Percentiles rank a stretch among this genome's conserved stretches.
These are phyloP conservation scores for Aphanomyces invadans DNA, from an alignment of 352 stramenopile genomes.

Conservation along the genomic window DNA sequence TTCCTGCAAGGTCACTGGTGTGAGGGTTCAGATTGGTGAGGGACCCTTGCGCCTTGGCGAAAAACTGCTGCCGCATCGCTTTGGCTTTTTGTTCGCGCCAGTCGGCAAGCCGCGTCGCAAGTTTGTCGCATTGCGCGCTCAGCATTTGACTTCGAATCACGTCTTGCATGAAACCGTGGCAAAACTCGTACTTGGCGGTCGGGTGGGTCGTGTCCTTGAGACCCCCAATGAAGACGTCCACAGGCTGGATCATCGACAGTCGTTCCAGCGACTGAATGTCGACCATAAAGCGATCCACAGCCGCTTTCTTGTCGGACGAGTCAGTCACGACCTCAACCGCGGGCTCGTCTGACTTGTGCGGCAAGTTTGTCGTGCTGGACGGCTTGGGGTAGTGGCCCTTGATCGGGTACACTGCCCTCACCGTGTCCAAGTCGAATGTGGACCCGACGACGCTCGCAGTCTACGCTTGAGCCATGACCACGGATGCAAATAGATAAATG, in stretches of 20 bases:
- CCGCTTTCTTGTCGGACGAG: not conserved
- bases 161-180: slow-evolving; percentile 79
- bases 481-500: too few species aligned
- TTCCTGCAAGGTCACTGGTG: not conserved
- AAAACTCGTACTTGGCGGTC: slow-evolving; percentile 81
- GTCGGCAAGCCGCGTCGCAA: slow-evolving; percentile 56
- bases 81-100: slow-evolving; percentile 69
- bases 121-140: slow-evolving; percentile 72
- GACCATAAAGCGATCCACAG: slow-evolving; percentile 44
- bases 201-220: slow-evolving; percentile 32
- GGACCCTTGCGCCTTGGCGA: slow-evolving; percentile 60
- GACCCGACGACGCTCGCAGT: slow-evolving; percentile 73
- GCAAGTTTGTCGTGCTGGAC: too few species aligned
- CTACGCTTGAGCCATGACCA: slow-evolving; percentile 2
- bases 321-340: too few species aligned
- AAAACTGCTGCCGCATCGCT: slow-evolving; percentile 63
- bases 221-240: slow-evolving; percentile 68
- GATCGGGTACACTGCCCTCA: slow-evolving; percentile 63
- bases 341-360: too few species aligned
- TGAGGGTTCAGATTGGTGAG: slow-evolving; percentile 28
- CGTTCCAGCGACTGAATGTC: slow-evolving; percentile 71
- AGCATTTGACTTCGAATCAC: slow-evolving; percentile 79
- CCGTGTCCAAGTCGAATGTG: slow-evolving; percentile 64
- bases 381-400: slow-evolving; percentile 33
- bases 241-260: slow-evolving; percentile 63